Base-by-base conservation (phyloP, 2,329 filamentous ascomycete genomes). In the Kalmusia sp. region DNA sequence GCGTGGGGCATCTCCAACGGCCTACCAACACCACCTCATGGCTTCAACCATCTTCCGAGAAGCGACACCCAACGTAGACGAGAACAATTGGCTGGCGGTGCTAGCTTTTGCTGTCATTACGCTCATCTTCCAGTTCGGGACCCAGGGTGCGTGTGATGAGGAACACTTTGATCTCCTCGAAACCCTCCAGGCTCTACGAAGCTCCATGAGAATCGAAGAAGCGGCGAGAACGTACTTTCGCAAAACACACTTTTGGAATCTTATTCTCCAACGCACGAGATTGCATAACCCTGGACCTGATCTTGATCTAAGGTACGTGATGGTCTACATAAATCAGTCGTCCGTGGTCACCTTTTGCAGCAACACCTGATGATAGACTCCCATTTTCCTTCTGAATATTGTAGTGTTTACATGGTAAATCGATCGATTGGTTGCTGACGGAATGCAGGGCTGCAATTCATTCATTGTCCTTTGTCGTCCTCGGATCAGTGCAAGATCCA, bases 81-180 rank as follows among this genome's bases (percentile, higher is more conserved):
- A 53, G 19, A 37, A 46, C 4, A 60, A 55, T 30, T 60, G 57
- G 51, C 34, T 55, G 2, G 54, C 57, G 14, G 54, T 60, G 5
- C 19, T 54, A 7, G 19, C 37, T 2, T 60, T 55, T 31, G 43
- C 38, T 7, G 46, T 57, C 14, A 51, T 38, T 14, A 55, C 51
- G 44, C 28, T 53, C 21, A 33, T 60, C 1, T 57, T 57, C 28
- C 54, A 57, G 19, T 52, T 60, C 22, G 19, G 39, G 12, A 35
- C 38, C 3, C 54, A 60, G 38, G 11, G 17, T 14, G 4, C 9
- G 0, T 52, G 50, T 30, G 17, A 41, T 2, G 49, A 52, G 2
- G 19, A 7, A 11, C 43, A 60, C 6, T 60, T 57, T 28, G 38
- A 57, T 25, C 27, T 43, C 17, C 28, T 55, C n/a, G 43, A 55